A percentile compares a stretch with the other conserved stretches of the same genome.
These are phyloP conservation scores for Rubia peregrina DNA, from an alignment of 305 asterid genomes.

Conservation along the genomic window DNA sequence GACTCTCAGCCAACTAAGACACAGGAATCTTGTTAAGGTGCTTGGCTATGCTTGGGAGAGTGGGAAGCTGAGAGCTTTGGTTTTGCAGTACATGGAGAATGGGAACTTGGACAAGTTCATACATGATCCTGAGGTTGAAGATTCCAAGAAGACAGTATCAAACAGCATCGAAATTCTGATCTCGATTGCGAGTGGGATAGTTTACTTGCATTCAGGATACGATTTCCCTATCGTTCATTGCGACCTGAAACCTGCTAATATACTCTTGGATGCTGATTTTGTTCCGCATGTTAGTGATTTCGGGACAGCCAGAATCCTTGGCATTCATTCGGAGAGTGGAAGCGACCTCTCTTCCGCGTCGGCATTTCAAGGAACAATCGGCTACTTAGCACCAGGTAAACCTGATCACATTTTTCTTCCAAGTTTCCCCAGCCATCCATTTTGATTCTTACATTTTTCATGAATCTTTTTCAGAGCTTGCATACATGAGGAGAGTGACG, in stretches of 20 bases:
- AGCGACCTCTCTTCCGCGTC: slow-evolving; percentile 38
- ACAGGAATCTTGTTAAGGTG: slow-evolving; percentile 66
- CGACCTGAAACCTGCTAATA: slow-evolving; percentile 83
- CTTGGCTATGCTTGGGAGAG: slow-evolving; percentile 92
- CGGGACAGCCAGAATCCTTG: slow-evolving; percentile 78
- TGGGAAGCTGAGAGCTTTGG: slow-evolving; percentile 50
- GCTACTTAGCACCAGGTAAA: slow-evolving; percentile 89
- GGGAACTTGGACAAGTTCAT: slow-evolving; percentile 62
- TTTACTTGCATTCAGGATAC: slow-evolving; percentile 68
- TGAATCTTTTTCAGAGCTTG: slow-evolving; percentile 43
- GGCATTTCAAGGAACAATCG: slow-evolving; percentile 79
- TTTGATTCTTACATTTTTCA: neutral
- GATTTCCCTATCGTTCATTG: slow-evolving; percentile 78
- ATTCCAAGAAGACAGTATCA: slow-evolving; percentile 31
- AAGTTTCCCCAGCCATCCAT: neutral
- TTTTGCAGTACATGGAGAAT: slow-evolving; percentile 74
- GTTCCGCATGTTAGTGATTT: slow-evolving; percentile 79
- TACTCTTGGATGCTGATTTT: slow-evolving; percentile 49
- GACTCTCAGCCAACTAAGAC: slow-evolving; percentile 49
- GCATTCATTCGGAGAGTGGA: slow-evolving; percentile 45
- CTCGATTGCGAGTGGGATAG: slow-evolving; percentile 51
- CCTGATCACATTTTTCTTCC: neutral
- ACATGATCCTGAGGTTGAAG: slow-evolving; percentile 24
- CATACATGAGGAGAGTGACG: slow-evolving; percentile 68
- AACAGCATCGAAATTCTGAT: slow-evolving; percentile 47